Conservation (phyloP, 2,329 filamentous ascomycete genomes). For the Fusarium chaquense region DNA sequence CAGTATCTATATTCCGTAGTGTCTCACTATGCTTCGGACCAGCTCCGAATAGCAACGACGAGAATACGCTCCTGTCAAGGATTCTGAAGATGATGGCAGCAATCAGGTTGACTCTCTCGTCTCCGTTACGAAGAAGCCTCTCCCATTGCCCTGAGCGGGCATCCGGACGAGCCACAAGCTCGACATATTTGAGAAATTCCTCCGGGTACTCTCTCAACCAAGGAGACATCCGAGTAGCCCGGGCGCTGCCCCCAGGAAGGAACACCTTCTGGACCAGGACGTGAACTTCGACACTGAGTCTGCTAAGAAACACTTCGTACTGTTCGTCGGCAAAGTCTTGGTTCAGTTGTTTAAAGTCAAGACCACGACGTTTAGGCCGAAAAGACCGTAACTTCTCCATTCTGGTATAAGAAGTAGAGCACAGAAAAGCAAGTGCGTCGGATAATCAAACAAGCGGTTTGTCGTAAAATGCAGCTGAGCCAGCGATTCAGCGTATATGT, state of each 20-base stretch:
- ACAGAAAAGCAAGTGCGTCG: not conserved
- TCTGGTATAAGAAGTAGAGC: conserved; percentile 1
- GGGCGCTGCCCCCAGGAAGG: conserved; percentile 9
- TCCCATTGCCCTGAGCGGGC: conserved; percentile 46
- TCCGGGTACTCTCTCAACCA: conserved; percentile 42
- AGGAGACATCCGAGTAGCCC: conserved; percentile 27
- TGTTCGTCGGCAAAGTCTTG: conserved; percentile 37
- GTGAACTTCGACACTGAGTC: conserved; percentile 43
- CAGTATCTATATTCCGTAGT: conserved; percentile 42
- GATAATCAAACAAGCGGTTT: not conserved
- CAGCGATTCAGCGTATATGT: conserved; percentile 3
- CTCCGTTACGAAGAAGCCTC: conserved; percentile 40
- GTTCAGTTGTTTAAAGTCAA: conserved; percentile 29
- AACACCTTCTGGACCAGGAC: conserved; percentile 41
- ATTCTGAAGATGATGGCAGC: conserved; percentile 49
- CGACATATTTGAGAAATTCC: conserved; percentile 45
- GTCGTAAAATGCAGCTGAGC: not conserved
- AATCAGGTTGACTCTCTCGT: conserved; percentile 46
- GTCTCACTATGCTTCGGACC: conserved; percentile 38
- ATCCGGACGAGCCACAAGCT: conserved; percentile 48
- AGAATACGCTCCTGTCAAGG: conserved; percentile 47
- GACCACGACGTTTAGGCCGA: conserved; percentile 29
- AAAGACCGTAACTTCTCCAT: conserved; percentile 37
- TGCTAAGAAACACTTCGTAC: conserved; percentile 41
- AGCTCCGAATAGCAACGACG: conserved; percentile 51